A percentile compares a stretch with the other conserved stretches of the same genome.
phyloP scores from a whole-genome alignment of 805 yeast species.

The Wickerhamiella dianesei region DNA sequence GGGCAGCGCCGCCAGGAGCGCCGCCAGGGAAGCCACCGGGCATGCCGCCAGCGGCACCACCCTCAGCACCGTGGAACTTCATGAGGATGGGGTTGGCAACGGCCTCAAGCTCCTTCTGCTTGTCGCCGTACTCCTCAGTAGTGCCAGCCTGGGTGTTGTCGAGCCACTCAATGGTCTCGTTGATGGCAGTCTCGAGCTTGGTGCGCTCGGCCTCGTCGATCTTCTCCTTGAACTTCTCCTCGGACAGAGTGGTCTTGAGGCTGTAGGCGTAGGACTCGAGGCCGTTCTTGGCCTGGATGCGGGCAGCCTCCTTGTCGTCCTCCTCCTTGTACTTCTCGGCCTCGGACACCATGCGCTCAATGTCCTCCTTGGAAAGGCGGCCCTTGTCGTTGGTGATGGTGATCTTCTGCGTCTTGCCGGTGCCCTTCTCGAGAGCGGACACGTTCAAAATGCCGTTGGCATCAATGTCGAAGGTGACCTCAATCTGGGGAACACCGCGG shows the following conservation, averaged over 20 bases:
- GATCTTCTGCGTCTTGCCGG: constrained; percentile 93
- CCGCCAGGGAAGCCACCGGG: constrained; percentile 55
- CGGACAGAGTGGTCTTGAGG: constrained; percentile 67
- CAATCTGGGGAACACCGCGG: constrained; percentile 97
- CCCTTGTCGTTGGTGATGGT: constrained; percentile 98
- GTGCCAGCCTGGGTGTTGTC: constrained; percentile 88
- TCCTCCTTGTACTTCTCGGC: constrained; percentile 96
- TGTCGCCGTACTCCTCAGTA: constrained; percentile 80
- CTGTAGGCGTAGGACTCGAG: constrained; percentile 93
- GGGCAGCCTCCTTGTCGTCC: constrained; percentile 86
- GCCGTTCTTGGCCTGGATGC: constrained; percentile 89
- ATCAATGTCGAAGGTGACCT: constrained; percentile 92
- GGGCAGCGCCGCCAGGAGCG: constrained; percentile 34
- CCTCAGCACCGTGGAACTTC: constrained; percentile 77
- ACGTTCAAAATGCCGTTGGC: constrained; percentile 97
- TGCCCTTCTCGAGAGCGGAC: constrained; percentile 94
- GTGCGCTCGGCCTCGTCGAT: constrained; percentile 22
- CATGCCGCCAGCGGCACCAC: constrained; percentile 64
- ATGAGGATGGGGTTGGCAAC: constrained; percentile 94
- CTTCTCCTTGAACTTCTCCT: constrained; percentile 66
- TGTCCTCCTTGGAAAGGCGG: constrained; percentile 93
- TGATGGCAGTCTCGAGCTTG: constrained; percentile 21
- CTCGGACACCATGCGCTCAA: constrained; percentile 94
- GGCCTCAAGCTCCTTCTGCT: constrained; percentile 90
- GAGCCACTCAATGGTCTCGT: constrained; percentile 46